Evolutionary conservation across 495 filamentous ascomycete genomes (phyloP).

Genomic region (Xanthoparmelia taractica): DNA sequence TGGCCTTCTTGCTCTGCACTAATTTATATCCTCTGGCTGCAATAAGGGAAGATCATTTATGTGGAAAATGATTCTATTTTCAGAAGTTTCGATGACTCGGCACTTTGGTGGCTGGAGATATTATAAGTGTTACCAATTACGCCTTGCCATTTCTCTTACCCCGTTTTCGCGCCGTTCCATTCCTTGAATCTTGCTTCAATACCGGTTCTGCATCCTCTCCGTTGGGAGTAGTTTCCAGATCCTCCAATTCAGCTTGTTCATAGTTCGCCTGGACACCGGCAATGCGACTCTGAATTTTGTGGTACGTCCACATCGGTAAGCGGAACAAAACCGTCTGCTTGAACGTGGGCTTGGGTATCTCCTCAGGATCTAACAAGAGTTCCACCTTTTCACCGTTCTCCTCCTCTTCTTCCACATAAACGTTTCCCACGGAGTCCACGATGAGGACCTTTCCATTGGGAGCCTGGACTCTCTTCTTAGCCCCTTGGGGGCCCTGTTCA

Average conservation of each 20-base stretch:
- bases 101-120: background rate
- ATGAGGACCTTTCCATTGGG: conserved; percentile 93
- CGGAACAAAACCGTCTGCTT: conserved; percentile 62
- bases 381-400: conserved; percentile 78
- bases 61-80: background rate
- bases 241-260: conserved; percentile 11
- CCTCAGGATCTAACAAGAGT: conserved; percentile 70
- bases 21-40: background rate
- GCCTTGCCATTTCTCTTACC: conserved; percentile 19
- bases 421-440: conserved; percentile 84
- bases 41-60: background rate
- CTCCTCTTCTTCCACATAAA: conserved; percentile 82
- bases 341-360: conserved; percentile 57
- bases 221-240: background rate
- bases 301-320: conserved; percentile 59
- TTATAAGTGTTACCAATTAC: background rate
- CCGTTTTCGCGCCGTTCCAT: conserved; percentile 17
- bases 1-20: background rate
- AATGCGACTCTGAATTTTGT: conserved; percentile 48
- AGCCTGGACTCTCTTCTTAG: conserved; percentile 75
- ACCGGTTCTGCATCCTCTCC: background rate
- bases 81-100: background rate
- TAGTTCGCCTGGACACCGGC: conserved; percentile 29
- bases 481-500: conserved; percentile 46
- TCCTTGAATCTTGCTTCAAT: conserved; percentile 1